phyloP scores from a whole-genome alignment of 306 rosid genomes.

The Prunus persica region DNA sequence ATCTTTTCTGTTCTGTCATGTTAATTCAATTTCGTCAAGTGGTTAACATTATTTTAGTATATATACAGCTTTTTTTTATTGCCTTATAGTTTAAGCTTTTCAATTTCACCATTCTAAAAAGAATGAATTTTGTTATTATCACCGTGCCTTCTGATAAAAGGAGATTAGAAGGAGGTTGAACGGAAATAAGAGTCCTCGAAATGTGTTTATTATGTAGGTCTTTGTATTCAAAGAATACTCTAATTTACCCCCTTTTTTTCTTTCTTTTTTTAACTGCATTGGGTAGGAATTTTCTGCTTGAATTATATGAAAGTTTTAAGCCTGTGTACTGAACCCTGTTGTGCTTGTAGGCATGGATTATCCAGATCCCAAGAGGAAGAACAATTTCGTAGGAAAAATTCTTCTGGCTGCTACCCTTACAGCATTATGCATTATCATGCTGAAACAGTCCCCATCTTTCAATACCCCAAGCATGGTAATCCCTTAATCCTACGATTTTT shows the following conservation, averaged over 20 bases:
- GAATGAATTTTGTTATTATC: background rate
- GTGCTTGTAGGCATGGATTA: conserved; percentile 72
- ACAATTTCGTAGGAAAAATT: conserved; percentile 63
- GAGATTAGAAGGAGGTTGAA: background rate
- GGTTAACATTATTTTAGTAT: too few relatives aligned
- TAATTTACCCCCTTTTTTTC: too few relatives aligned
- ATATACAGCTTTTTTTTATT: background rate
- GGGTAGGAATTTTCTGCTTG: background rate
- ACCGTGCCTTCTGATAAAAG: background rate
- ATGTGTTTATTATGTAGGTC: background rate
- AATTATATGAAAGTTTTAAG: background rate
- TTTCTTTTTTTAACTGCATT: background rate
- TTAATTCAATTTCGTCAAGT: background rate
- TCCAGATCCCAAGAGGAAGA: conserved; percentile 78
- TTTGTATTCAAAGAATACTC: too few relatives aligned
- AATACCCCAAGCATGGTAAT: conserved; percentile 71
- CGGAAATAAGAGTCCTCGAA: background rate
- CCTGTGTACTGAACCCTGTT: conserved; percentile 10
- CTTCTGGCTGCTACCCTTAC: conserved; percentile 71
- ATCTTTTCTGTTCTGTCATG: background rate
- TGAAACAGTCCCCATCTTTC: conserved; percentile 79
- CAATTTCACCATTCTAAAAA: conserved; percentile 3
- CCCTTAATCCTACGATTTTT: conserved; percentile 1
- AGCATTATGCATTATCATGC: conserved; percentile 69
- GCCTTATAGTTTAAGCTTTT: background rate